phyloP scores from a whole-genome alignment of 352 stramenopile species.

The Phytophthora vignae region DNA sequence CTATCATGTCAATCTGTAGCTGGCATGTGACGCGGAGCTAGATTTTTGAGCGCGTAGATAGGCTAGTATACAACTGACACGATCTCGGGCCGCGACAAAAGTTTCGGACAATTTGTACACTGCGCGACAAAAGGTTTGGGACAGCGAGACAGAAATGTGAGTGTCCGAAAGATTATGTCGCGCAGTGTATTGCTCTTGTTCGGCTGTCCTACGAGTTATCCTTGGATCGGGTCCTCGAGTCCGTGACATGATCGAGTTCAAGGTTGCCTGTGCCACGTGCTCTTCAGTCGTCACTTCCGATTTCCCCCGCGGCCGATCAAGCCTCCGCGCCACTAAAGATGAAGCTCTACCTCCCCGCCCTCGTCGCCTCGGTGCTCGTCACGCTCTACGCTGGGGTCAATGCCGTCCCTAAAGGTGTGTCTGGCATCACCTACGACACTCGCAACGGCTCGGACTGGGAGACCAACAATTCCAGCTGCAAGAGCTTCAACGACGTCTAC shows the following conservation, averaged over 20 bases:
- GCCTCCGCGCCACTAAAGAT: not conserved
- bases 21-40: too few relatives aligned
- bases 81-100: too few relatives aligned
- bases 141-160: too few relatives aligned
- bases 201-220: not conserved
- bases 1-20: too few relatives aligned
- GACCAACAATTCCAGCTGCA: not conserved
- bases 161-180: accelerated
- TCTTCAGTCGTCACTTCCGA: not conserved
- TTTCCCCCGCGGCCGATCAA: not conserved
- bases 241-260: not conserved
- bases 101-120: too few relatives aligned
- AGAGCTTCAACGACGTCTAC: not conserved
- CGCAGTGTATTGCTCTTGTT: not conserved
- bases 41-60: too few relatives aligned
- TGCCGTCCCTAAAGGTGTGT: not conserved
- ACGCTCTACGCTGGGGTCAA: not conserved
- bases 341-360: not conserved
- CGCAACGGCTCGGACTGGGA: not conserved
- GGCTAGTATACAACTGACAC: too few relatives aligned
- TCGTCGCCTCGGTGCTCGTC: not conserved
- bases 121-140: too few relatives aligned
- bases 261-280: not conserved
- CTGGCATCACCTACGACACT: not conserved
- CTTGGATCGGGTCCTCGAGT: not conserved